phyloP scores from a whole-genome alignment of 495 filamentous ascomycete genomes.

The Aspergillus bridgeri region DNA sequence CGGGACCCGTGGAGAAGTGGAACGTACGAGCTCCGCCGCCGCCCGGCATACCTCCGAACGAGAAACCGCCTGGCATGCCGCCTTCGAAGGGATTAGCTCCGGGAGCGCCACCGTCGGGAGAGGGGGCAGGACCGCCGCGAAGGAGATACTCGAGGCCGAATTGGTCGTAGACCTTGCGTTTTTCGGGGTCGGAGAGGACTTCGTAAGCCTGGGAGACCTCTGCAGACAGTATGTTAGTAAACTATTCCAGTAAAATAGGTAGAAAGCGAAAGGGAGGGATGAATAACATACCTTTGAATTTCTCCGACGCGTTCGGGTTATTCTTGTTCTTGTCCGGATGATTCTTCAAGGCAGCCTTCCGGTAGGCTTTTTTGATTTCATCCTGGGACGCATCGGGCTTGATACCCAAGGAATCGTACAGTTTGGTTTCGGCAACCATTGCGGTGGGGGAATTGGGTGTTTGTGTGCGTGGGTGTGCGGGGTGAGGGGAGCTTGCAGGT shows the following conservation, averaged over 20 bases:
- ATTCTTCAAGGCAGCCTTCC: conserved; percentile 84
- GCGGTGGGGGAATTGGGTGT: conserved; percentile 17
- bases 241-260: not conserved
- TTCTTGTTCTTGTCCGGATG: conserved; percentile 98
- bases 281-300: conserved; percentile 66
- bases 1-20: conserved; percentile 66
- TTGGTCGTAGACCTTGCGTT: conserved; percentile 93
- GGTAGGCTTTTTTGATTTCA: conserved; percentile 97
- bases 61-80: conserved; percentile 55
- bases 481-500: too few species aligned
- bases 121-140: conserved; percentile 73
- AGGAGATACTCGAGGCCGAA: conserved; percentile 91
- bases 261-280: conserved; percentile 1
- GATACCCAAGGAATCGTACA: conserved; percentile 75
- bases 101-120: conserved; percentile 43
- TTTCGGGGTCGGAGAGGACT: conserved; percentile 95
- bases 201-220: conserved; percentile 96
- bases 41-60: conserved; percentile 53
- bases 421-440: conserved; percentile 85
- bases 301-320: conserved; percentile 76
- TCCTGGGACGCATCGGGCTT: conserved; percentile 79
- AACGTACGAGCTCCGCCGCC: conserved; percentile 63
- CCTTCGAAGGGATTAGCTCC: conserved; percentile 49
- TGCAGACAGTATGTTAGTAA: conserved; percentile 20
- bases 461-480: conserved; percentile 4